Conservation (phyloP, 495 filamentous ascomycete genomes). For the Podospora australis region DNA sequence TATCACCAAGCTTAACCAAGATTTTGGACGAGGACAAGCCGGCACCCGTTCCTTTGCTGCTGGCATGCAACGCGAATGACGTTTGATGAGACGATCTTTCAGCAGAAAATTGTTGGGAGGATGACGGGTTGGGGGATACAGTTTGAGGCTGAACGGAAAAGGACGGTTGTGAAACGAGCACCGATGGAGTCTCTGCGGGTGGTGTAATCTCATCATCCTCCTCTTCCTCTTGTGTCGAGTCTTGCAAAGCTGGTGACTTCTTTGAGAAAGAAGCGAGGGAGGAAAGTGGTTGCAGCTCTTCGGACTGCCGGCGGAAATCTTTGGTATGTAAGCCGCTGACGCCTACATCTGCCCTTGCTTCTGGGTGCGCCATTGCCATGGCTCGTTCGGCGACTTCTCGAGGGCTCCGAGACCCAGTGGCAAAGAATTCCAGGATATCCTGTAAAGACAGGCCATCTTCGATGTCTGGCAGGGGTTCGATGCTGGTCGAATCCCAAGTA, state of each 20-base stretch:
- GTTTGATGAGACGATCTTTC: background rate
- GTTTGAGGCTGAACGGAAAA: no score
- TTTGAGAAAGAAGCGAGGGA: no score
- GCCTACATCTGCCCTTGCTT: conserved; percentile 6
- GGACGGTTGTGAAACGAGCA: no score
- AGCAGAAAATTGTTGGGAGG: no score
- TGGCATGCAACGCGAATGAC: background rate
- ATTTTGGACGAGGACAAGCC: background rate
- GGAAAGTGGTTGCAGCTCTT: no score
- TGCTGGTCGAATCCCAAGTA: conserved; percentile 13
- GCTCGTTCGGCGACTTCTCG: conserved; percentile 4
- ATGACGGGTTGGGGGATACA: no score
- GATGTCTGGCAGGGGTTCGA: conserved; percentile 4
- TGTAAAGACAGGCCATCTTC: conserved; percentile 1
- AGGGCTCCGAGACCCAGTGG: background rate
- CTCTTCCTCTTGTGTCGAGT: no score
- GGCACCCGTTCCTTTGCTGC: background rate
- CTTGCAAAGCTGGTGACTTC: no score
- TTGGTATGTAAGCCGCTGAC: no score
- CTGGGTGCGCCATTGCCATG: conserved; percentile 3
- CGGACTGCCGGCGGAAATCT: no score
- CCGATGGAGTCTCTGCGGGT: no score
- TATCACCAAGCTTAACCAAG: background rate
- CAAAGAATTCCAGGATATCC: conserved; percentile 19
- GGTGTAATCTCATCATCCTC: no score